Base-by-base conservation (phyloP, 306 rosid genomes). In the Pterocarpus santalinus region DNA sequence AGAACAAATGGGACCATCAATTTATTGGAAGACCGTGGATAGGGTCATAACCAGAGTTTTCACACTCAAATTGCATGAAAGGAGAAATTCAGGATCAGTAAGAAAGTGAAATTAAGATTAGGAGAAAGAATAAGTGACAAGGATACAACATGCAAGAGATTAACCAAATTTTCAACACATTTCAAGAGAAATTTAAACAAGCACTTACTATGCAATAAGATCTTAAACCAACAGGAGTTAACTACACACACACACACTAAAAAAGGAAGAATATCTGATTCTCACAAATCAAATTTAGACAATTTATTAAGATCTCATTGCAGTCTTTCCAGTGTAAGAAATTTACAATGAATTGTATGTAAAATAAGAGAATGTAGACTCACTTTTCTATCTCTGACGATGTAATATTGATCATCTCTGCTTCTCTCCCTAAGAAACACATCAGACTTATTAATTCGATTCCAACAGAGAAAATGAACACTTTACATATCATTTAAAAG, bases 321-420 rank as follows among this genome's bases (percentile, higher is more conserved):
- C 14, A 39, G 13, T 15, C n/a, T 67, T 66, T 66, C n/a, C 3
- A 39, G 16, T 3, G 13, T n/a, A 78, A 38, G 49, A n/a, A 9
- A 16, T 57, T 56, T 32, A 41, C 15, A 56, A 44, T 34, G 55
- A 67, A 74, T 28, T 47, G 69, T 53, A 58, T 73, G 5, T n/a
- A 60, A 60, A 10, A 41, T 5, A 44, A 36, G 35, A 41, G 38
- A 11, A 69, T 28, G 28, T 8, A 57, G 39, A 7, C 61, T 84
- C 88, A 92, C 97, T 73, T 90, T 90, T 60, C 97, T 85, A 76
- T 83, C 92, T 82, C 88, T 79, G 56, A 92, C 63, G 10, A 83
- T 8, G 2, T 71, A 38, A 30, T 43, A 62, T n/a, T 76, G 32
- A 17, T 90, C 97, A 44, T 88, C 97, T 70, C 74, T 84, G 82